These are phyloP conservation scores for Incumbomyces lentus DNA, from an alignment of 2,329 filamentous ascomycete genomes.

Conservation along the genomic window DNA sequence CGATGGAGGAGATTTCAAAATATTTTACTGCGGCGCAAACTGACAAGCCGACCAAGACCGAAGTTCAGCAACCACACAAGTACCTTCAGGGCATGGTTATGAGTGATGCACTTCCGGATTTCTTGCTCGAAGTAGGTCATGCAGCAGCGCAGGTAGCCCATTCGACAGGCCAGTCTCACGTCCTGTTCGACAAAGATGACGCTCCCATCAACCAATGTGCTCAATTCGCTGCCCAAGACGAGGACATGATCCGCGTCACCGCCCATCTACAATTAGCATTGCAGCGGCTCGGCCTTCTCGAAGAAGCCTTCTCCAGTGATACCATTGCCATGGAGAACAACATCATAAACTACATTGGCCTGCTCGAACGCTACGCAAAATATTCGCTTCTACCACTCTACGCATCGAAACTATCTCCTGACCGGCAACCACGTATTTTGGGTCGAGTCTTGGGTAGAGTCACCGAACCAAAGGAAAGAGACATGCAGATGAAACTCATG, in stretches of 20 bases:
- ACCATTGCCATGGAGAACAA: constrained; percentile 58
- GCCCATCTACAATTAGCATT: constrained; percentile 59
- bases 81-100: constrained; percentile 35
- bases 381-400: constrained; percentile 78
- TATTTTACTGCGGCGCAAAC: constrained; percentile 11
- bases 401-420: constrained; percentile 60
- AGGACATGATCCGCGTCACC: constrained; percentile 57
- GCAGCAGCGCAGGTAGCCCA: constrained; percentile 30
- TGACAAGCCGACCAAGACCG: constrained; percentile 24
- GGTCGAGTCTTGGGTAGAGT: constrained; percentile 69
- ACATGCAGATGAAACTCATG: constrained; percentile 63
- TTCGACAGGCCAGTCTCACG: constrained; percentile 20
- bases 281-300: constrained; percentile 45
- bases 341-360: constrained; percentile 70
- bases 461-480: constrained; percentile 52
- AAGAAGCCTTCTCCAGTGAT: constrained; percentile 33
- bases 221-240: constrained; percentile 32
- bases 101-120: constrained; percentile 31
- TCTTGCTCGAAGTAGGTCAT: constrained; percentile 31
- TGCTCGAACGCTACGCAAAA: constrained; percentile 60
- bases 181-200: constrained; percentile 28
- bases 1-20: constrained; percentile 9
- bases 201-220: constrained; percentile 32
- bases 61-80: constrained; percentile 35
- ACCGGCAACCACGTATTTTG: constrained; percentile 56